Conservation (phyloP, 2,329 filamentous ascomycete genomes). For the Leptographium procerum region DNA sequence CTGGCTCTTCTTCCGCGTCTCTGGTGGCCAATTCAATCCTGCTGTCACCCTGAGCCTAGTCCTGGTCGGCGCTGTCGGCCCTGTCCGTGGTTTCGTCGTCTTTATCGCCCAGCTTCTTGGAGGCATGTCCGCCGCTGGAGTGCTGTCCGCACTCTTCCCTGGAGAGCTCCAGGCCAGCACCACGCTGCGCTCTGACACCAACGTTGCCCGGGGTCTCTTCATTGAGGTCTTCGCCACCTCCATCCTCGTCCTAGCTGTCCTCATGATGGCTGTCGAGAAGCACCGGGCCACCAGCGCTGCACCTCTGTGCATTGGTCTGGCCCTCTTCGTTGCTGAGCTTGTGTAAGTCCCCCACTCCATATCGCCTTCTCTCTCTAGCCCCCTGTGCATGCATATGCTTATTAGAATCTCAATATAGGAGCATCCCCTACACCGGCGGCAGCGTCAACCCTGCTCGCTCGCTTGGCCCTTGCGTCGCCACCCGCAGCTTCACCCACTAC, state of each 20-base stretch:
- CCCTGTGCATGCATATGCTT: not conserved
- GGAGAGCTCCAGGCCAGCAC: slow-evolving; percentile 43
- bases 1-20: slow-evolving; percentile 46
- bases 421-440: slow-evolving; percentile 35
- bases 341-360: slow-evolving; percentile 14
- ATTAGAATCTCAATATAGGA: slow-evolving; percentile 5
- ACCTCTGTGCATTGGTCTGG: slow-evolving; percentile 59
- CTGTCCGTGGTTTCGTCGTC: slow-evolving; percentile 38
- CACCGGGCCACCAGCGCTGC: slow-evolving; percentile 61
- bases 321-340: slow-evolving; percentile 51
- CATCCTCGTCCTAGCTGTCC: slow-evolving; percentile 51
- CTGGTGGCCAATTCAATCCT: slow-evolving; percentile 40
- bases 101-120: slow-evolving; percentile 46
- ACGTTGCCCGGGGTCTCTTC: slow-evolving; percentile 47
- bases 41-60: slow-evolving; percentile 44
- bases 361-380: not conserved
- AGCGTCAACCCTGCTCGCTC: slow-evolving; percentile 40
- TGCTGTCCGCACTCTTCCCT: slow-evolving; percentile 47
- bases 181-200: slow-evolving; percentile 38
- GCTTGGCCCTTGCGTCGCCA: slow-evolving; percentile 35
- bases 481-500: slow-evolving; percentile 28
- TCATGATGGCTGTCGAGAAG: slow-evolving; percentile 63
- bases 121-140: slow-evolving; percentile 45
- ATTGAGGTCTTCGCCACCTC: slow-evolving; percentile 57
- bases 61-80: slow-evolving; percentile 45